Conservation (phyloP, 495 filamentous ascomycete genomes). For the Polyplosphaeria fusca region DNA sequence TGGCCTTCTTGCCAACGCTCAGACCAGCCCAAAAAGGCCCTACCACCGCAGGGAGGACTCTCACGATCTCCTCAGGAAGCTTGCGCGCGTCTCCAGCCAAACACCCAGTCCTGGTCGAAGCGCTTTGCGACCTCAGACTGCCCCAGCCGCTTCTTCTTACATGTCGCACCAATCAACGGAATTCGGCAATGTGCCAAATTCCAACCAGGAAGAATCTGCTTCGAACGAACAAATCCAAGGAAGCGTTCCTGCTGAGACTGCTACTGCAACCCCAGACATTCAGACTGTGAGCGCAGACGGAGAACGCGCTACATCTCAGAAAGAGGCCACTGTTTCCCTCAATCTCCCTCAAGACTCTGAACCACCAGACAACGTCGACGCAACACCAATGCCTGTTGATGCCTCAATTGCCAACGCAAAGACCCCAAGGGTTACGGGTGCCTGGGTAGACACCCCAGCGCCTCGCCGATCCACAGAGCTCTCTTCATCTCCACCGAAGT, state of each 20-base stretch:
- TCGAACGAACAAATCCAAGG: too few species aligned
- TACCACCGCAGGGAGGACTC: constrained; percentile 53
- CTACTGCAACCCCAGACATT: too few species aligned
- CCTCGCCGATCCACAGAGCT: constrained; percentile 11
- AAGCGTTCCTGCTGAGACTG: too few species aligned
- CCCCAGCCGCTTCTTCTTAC: too few species aligned
- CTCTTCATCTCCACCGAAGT: constrained; percentile 5
- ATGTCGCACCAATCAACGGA: too few species aligned
- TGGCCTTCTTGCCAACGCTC: constrained; percentile 28
- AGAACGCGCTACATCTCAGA: background rate
- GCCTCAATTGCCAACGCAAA: constrained; percentile 29
- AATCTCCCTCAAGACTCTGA: too few species aligned
- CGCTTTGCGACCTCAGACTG: constrained; percentile 9
- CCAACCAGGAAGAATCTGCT: too few species aligned
- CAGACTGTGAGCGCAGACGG: background rate
- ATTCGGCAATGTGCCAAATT: too few species aligned
- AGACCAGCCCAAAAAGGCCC: constrained; percentile 29
- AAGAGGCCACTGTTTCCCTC: background rate
- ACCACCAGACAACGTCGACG: constrained; percentile 9
- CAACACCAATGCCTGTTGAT: constrained; percentile 25
- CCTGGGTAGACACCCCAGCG: constrained; percentile 47
- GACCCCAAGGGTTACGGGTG: constrained; percentile 48
- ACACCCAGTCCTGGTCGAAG: constrained; percentile 40
- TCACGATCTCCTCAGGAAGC: constrained; percentile 59
- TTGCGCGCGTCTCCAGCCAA: constrained; percentile 59